Conservation (phyloP, 2,329 filamentous ascomycete species). For the Conoideocrella luteorostrata region DNA sequence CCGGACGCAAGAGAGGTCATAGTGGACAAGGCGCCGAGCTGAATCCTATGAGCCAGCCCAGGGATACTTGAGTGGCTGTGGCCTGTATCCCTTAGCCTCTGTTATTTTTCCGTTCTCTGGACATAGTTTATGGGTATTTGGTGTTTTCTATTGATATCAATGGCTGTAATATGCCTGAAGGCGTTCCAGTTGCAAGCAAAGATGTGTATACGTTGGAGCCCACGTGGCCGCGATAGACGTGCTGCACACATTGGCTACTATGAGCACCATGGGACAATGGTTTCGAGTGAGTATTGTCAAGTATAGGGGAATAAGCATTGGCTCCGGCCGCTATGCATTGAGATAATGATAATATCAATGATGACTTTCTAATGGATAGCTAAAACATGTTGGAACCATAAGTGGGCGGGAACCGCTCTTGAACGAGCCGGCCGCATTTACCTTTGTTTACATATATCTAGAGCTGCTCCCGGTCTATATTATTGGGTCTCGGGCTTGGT, state of each 20-base stretch:
- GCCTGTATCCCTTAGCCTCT: neutral
- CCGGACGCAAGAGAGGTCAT: slow-evolving; percentile 63
- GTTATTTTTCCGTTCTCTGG: neutral
- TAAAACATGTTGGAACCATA: neutral
- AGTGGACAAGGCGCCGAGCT: slow-evolving; percentile 64
- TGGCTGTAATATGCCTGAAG: neutral
- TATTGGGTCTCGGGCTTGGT: no score
- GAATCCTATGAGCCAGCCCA: slow-evolving; percentile 49
- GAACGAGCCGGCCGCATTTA: no score
- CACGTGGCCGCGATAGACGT: neutral
- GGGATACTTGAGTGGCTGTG: slow-evolving; percentile 16
- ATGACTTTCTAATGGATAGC: neutral
- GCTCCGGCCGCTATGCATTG: slow-evolving; percentile 2
- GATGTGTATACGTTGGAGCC: neutral
- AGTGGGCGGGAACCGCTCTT: no score
- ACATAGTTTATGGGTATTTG: neutral
- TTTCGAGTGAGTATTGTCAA: neutral
- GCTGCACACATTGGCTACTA: no score
- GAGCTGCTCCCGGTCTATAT: no score
- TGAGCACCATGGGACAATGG: neutral
- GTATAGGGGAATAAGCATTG: neutral
- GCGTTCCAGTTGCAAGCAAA: neutral
- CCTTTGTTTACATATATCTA: no score
- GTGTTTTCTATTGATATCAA: neutral
- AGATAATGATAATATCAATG: slow-evolving; percentile 4